phyloP scores from a whole-genome alignment of 768 basidiomycete species.

The Xerocomus potaroensis region DNA sequence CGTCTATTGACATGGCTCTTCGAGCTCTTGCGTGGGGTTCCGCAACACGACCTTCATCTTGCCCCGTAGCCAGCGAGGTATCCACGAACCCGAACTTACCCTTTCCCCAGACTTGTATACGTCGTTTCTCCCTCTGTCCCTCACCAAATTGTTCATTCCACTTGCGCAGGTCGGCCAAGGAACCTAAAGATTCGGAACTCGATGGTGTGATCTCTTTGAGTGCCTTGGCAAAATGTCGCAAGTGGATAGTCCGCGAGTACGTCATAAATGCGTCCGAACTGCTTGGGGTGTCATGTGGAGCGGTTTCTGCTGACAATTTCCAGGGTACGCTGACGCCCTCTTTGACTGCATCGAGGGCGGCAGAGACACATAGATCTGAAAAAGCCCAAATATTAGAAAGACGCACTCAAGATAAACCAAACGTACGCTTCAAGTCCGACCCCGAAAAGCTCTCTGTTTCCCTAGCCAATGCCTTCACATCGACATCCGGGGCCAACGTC shows the following conservation, averaged over 20 bases:
- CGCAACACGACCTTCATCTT: constrained; percentile 44
- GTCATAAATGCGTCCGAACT: constrained; percentile 3
- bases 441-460: constrained; percentile 87
- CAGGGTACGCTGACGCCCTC: constrained; percentile 81
- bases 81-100: constrained; percentile 83
- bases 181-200: constrained; percentile 76
- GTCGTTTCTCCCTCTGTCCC: constrained; percentile 61
- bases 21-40: constrained; percentile 13
- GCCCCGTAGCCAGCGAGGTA: constrained; percentile 28
- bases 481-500: constrained; percentile 57
- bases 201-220: constrained; percentile 89
- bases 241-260: constrained; percentile 40
- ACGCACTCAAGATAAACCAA: background rate
- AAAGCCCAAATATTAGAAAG: constrained; percentile 6
- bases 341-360: constrained; percentile 89
- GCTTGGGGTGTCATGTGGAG: background rate
- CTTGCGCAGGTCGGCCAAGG: constrained; percentile 68
- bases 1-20: constrained; percentile 23
- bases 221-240: constrained; percentile 76
- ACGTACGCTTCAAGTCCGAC: constrained; percentile 90
- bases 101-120: constrained; percentile 79
- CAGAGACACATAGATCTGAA: constrained; percentile 86
- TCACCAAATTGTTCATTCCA: constrained; percentile 97
- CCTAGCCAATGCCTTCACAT: constrained; percentile 55
- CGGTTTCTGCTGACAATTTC: constrained; percentile 30